Evolutionary conservation across 2,329 filamentous ascomycete genomes (phyloP), one percentile per base, ranked within the genome.

Genomic region (Acephala macrosclerotiorum): DNA sequence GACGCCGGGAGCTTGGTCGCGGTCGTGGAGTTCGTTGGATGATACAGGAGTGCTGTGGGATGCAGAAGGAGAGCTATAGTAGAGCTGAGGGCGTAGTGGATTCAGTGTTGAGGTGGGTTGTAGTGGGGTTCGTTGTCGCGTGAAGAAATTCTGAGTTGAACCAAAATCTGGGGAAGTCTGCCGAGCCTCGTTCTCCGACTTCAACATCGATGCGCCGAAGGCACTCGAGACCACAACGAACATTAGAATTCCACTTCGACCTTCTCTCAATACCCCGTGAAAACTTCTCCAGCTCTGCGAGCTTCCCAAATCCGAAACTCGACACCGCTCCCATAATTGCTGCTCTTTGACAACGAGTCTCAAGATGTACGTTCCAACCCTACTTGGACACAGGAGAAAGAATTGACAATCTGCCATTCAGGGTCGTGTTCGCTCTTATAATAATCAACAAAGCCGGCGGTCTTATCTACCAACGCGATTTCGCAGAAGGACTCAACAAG

Each of bases 371-470:
- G 14, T 4, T 14, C 49, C 6, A 22, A 18, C 11, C 20, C 45
- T 9, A 49, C 20, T 22, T 25, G 18, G 2, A 12, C n/a, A 11
- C n/a, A 25, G 12, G 6, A 22, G 20, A 12, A 2, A 3, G 20
- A 49, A 9, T n/a, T 49, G n/a, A 49, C n/a, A 49, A 22, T 49
- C 20, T 49, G 20, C 45, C 45, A 25, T n/a, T 29, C 73, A 98
- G 94, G 96, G 92, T 94, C 71, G 91, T 99, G 79, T 96, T 96
- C 80, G 90, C 94, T 66, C 90, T 99, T 76, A 94, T 98, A 78
- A 91, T 99, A 78, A 97, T 99, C 84, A 98, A 97, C 85, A 99
- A 99, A 86, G 94, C 96, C 70, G 96, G 94, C 67, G 96, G 96
- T 74, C 87, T 99, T 61, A 90, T 99, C 80, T 99, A 97, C 84